Evolutionary conservation across 1,139 yeast genomes (phyloP).

Genomic region (Yamadazyma triangularis): DNA sequence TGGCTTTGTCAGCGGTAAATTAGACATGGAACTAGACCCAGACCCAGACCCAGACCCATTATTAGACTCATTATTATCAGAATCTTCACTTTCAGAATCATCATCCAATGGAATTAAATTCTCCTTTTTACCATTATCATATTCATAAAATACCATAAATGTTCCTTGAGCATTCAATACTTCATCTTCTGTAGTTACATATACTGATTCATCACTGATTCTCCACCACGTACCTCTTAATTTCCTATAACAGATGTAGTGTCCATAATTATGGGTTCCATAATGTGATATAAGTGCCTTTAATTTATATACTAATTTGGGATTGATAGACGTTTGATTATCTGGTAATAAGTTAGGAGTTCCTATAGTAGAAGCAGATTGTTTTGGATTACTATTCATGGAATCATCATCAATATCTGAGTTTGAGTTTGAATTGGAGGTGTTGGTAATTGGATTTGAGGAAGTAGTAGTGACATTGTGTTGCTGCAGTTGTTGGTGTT

Average conservation of each 20-base stretch:
- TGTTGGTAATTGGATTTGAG: conserved; percentile 8
- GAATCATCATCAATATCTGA: conserved; percentile 11
- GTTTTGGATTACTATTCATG: conserved; percentile 6
- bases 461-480: no score
- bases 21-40: no score
- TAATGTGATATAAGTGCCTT: conserved; percentile 87
- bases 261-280: conserved; percentile 95
- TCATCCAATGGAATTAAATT: conserved; percentile 29
- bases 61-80: conserved; percentile 9
- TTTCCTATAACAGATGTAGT: conserved; percentile 82
- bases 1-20: no score
- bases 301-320: conserved; percentile 56
- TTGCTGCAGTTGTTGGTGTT: conserved; percentile 13
- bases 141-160: conserved; percentile 87
- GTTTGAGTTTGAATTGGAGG: conserved; percentile 1
- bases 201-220: conserved; percentile 84
- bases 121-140: conserved; percentile 34
- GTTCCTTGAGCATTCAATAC: conserved; percentile 83
- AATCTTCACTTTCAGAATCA: conserved; percentile 28
- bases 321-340: conserved; percentile 9
- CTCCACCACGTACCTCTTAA: conserved; percentile 91
- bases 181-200: conserved; percentile 73
- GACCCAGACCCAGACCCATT: no score
- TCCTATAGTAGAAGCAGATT: conserved; percentile 9
- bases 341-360: conserved; percentile 11